Base-by-base conservation (phyloP, 2,329 filamentous ascomycete species). In the Thyridium curvatum region DNA sequence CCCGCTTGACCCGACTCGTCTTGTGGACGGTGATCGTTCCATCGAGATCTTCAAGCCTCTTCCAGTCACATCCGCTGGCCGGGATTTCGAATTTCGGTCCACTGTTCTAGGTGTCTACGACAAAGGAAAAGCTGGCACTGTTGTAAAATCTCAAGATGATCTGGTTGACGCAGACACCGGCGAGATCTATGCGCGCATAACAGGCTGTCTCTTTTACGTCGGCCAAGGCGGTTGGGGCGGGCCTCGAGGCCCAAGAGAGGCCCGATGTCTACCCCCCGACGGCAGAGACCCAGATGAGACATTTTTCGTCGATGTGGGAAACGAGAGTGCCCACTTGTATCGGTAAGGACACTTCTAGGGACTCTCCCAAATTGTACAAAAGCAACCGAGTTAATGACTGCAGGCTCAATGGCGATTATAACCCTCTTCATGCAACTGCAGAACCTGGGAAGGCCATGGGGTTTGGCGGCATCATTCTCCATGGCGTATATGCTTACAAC, bases 41-140 rank as follows among this genome's bases (percentile, higher is more conserved):
- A 72, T 86, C 39, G 66, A 71, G 31, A 76, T 86, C 56, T 58
- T 78, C 51, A 82, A 82, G 55, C 74, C 75, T 1, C 64, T 86
- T 4, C 82, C 82, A 2, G 60, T 74, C 0, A 74, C 71, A 8
- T 81, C 74, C 32, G 72, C 66, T 12, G 82, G 81, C 16, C 65
- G 68, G 32, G 73, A 70, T 35, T 85, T 85, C 50, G 79, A 26
- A 26, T 26, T 26, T 26, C 21, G 21, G 21, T 26, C 21, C 21
- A 26, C 6, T 6, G 10, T 26, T 12, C 52, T 86, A 8, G 82
- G 81, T 17, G 80, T 85, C 1, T 86, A 85, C 53, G 82, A 86
- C 54, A 86, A 86, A 60, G 82, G 82, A 41, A 85, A 84, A 59
- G 66, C 79, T 0, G 79, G 79, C 9, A 79, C 75, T 0, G 81